Conservation (phyloP, 345 rosid genomes). For the Trapa incisa region DNA sequence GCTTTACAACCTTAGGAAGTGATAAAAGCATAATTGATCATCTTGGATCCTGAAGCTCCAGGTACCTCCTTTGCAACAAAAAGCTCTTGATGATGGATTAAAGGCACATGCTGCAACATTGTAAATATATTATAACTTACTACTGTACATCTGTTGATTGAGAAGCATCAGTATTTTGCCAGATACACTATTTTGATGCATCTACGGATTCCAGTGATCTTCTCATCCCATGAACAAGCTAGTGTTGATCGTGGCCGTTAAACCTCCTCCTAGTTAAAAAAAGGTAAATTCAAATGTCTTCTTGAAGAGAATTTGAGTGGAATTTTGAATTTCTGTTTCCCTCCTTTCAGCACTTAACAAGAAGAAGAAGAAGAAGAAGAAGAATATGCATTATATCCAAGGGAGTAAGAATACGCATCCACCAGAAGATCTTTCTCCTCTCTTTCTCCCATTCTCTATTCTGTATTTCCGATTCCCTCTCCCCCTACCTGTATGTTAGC, state of each 20-base stretch:
- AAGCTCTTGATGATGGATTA: neutral
- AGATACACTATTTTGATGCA: too few species aligned
- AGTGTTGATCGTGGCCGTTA: too few species aligned
- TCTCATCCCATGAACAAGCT: too few species aligned
- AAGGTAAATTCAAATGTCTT: neutral
- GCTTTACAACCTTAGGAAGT: neutral
- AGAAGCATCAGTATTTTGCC: too few species aligned
- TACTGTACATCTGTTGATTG: too few species aligned
- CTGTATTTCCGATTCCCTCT: neutral
- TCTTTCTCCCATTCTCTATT: neutral
- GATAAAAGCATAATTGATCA: neutral
- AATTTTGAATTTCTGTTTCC: constrained; percentile 7
- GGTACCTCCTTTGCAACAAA: neutral
- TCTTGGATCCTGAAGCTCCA: neutral
- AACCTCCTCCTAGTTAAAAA: too few species aligned
- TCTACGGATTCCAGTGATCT: too few species aligned
- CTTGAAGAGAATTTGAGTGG: neutral
- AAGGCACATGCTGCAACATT: neutral
- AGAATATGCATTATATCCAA: too few species aligned
- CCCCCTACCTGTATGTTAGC: neutral
- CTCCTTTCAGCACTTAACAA: too few species aligned
- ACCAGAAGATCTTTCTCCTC: neutral
- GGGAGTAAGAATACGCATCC: too few species aligned
- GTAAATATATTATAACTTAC: neutral
- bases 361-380: too few species aligned